Conservation (phyloP, 23 red algal genomes). For the Agarophyton chilense region DNA sequence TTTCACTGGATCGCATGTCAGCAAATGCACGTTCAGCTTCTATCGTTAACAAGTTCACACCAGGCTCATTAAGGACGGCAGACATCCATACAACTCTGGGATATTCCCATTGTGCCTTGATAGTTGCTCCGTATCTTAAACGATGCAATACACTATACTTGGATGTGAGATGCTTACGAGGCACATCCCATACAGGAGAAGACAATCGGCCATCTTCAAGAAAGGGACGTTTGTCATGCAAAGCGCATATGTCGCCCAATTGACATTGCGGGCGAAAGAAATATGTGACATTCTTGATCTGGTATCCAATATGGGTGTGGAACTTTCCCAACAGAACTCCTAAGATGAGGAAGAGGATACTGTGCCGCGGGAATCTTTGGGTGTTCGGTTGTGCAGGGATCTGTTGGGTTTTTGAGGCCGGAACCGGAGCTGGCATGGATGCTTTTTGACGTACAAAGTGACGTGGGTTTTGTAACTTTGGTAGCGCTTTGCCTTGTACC, state of each 20-base stretch:
- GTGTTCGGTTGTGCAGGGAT: background rate
- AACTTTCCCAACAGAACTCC: conserved; percentile 18
- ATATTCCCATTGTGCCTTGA: background rate
- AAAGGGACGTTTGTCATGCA: background rate
- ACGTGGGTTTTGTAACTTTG: background rate
- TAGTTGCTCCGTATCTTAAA: background rate
- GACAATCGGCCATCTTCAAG: conserved; percentile 5
- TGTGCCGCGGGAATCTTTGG: background rate
- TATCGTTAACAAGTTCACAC: background rate
- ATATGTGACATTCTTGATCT: background rate
- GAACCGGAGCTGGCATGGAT: background rate
- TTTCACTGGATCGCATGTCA: background rate
- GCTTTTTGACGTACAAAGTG: background rate
- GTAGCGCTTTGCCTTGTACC: background rate
- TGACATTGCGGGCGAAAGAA: background rate
- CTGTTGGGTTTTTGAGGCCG: background rate
- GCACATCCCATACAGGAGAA: conserved; percentile 11
- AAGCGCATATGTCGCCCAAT: background rate
- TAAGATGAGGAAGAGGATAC: background rate
- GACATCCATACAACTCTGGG: conserved; percentile 10
- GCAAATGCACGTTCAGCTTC: background rate
- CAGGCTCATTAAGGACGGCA: background rate
- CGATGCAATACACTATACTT: background rate
- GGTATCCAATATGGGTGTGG: background rate
- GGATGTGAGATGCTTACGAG: background rate